Conservation (phyloP, 345 rosid species). For the Jatropha curcas region DNA sequence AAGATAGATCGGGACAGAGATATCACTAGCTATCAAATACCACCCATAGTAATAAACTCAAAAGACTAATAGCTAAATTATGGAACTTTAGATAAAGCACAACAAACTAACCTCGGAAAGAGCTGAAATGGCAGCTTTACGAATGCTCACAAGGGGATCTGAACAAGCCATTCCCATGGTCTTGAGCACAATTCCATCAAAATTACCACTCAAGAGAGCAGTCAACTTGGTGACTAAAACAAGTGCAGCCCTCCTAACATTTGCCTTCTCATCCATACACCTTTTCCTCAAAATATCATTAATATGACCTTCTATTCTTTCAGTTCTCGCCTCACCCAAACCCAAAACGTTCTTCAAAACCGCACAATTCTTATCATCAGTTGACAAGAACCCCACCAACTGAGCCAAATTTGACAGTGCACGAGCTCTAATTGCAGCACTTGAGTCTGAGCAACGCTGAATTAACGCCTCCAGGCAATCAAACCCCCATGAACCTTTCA, state of each 20-base stretch:
- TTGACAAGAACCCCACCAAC: constrained; percentile 57
- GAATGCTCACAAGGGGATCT: constrained; percentile 88
- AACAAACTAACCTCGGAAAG: constrained; percentile 75
- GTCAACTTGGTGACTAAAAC: constrained; percentile 67
- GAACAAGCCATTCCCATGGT: constrained; percentile 87
- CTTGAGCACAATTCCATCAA: constrained; percentile 68
- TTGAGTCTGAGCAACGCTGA: constrained; percentile 66
- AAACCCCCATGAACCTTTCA: constrained; percentile 50
- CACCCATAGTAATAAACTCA: neutral
- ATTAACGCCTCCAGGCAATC: constrained; percentile 64
- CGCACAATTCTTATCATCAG: constrained; percentile 42
- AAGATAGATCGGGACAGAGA: neutral
- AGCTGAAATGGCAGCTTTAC: constrained; percentile 84
- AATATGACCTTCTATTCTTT: constrained; percentile 36
- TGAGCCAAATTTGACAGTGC: constrained; percentile 84
- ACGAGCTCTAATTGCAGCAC: constrained; percentile 65
- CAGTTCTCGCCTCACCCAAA: constrained; percentile 35
- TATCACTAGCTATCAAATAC: neutral
- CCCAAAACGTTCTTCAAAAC: constrained; percentile 60
- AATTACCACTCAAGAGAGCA: constrained; percentile 57
- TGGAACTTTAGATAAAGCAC: constrained; percentile 4
- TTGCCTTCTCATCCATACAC: constrained; percentile 89
- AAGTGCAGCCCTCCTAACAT: constrained; percentile 77
- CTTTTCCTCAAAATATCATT: constrained; percentile 64
- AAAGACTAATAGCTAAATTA: constrained; percentile 3